Conservation (phyloP, 495 filamentous ascomycete genomes). For the Bacidia gigantensis region DNA sequence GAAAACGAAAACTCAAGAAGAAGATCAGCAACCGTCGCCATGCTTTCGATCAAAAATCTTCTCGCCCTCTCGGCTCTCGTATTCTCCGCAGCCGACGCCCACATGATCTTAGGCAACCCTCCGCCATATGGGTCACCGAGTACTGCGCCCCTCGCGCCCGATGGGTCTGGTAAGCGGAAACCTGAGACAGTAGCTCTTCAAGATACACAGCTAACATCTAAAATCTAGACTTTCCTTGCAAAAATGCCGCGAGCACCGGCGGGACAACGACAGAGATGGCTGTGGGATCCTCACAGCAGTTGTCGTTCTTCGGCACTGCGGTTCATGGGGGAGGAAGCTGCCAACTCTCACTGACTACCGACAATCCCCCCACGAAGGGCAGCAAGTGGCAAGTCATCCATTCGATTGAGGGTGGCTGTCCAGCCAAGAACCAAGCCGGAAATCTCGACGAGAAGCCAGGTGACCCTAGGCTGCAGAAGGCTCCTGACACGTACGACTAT, state of each 20-base stretch:
- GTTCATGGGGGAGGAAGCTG: too few relatives aligned
- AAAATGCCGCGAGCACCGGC: conserved; percentile 4
- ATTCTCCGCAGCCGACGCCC: conserved; percentile 38
- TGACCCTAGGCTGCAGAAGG: neutral
- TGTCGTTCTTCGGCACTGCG: conserved; percentile 26
- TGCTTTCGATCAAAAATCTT: conserved; percentile 16
- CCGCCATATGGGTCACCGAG: conserved; percentile 47
- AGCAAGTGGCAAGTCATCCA: conserved; percentile 27
- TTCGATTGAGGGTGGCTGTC: conserved; percentile 30
- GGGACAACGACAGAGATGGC: conserved; percentile 1
- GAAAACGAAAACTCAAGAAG: neutral
- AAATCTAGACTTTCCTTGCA: neutral
- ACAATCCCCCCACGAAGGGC: conserved; percentile 26
- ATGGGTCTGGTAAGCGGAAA: too few relatives aligned
- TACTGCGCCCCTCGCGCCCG: conserved; percentile 46
- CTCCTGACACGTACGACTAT: conserved; percentile 40
- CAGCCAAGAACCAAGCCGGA: conserved; percentile 18
- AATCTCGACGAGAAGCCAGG: conserved; percentile 24
- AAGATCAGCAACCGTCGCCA: too few relatives aligned
- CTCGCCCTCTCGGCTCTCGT: conserved; percentile 33
- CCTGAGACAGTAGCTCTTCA: conserved; percentile 62
- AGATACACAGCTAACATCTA: conserved; percentile 40
- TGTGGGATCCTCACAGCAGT: conserved; percentile 28
- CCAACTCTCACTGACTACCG: conserved; percentile 32
- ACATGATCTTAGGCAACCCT: conserved; percentile 60